Evolutionary conservation across 2,329 filamentous ascomycete species (phyloP).

Genomic region (Sporothrix pseudoabietina): DNA sequence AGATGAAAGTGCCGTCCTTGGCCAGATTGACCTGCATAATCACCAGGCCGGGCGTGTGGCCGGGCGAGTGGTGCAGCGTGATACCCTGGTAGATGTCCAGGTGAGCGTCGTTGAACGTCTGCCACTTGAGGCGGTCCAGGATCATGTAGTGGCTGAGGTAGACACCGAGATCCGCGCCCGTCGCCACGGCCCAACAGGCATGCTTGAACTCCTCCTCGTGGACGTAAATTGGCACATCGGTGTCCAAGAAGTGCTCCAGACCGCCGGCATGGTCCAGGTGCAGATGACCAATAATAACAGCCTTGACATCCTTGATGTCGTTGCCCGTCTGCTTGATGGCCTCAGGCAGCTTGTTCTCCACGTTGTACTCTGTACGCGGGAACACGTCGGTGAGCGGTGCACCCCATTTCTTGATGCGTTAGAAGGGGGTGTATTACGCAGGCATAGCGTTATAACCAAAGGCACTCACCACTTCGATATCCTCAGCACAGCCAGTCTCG

Average conservation of each 20-base stretch:
- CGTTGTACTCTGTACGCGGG: slow-evolving; percentile 27
- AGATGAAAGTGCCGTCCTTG: slow-evolving; percentile 28
- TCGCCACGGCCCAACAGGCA: slow-evolving; percentile 28
- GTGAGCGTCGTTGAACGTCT: slow-evolving; percentile 27
- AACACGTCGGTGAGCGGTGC: slow-evolving; percentile 28
- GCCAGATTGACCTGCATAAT: slow-evolving; percentile 31
- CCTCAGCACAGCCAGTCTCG: slow-evolving; percentile 30
- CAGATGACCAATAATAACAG: slow-evolving; percentile 26
- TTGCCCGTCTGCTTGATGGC: slow-evolving; percentile 25
- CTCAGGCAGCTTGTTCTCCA: slow-evolving; percentile 25
- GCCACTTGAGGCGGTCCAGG: slow-evolving; percentile 27
- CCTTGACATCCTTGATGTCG: slow-evolving; percentile 30
- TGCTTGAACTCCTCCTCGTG: slow-evolving; percentile 31
- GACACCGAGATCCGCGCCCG: slow-evolving; percentile 27
- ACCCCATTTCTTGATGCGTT: slow-evolving; percentile 24
- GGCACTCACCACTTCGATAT: slow-evolving; percentile 23
- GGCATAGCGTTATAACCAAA: too few species aligned
- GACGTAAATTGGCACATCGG: slow-evolving; percentile 28
- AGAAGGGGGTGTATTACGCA: background rate
- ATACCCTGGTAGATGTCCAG: slow-evolving; percentile 28
- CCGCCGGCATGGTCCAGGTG: slow-evolving; percentile 30
- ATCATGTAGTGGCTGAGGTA: slow-evolving; percentile 28
- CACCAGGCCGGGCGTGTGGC: slow-evolving; percentile 26
- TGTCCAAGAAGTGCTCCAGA: slow-evolving; percentile 29
- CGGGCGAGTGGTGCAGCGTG: slow-evolving; percentile 27